These are phyloP conservation scores for Allantophomopsis lycopodina DNA, from an alignment of 2,329 filamentous ascomycete species.

Conservation along the genomic window DNA sequence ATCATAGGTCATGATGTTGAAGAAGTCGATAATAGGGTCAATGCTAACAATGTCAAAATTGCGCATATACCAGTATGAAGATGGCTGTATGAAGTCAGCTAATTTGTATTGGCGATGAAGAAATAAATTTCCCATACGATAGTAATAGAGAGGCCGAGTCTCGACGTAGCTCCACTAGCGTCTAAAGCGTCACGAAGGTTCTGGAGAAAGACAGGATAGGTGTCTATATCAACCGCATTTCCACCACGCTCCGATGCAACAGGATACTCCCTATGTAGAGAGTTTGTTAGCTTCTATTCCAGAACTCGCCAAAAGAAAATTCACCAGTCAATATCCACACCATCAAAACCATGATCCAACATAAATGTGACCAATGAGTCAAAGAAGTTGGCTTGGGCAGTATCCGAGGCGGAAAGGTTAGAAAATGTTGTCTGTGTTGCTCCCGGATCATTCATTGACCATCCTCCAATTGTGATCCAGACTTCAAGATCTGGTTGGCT, in stretches of 20 bases:
- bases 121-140: not conserved
- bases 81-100: not conserved
- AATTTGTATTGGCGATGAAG: no score
- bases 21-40: constrained; percentile 19
- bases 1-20: constrained; percentile 32
- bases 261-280: constrained; percentile 12
- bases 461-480: constrained; percentile 26
- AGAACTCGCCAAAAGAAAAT: not conserved
- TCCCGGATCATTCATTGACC: constrained; percentile 11
- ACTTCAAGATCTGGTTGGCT: constrained; percentile 14
- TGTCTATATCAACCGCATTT: constrained; percentile 17
- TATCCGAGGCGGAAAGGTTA: constrained; percentile 15
- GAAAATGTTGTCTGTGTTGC: constrained; percentile 14
- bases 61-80: constrained; percentile 3
- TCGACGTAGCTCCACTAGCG: not conserved
- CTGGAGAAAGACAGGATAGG: constrained; percentile 15
- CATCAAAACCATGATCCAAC: constrained; percentile 24
- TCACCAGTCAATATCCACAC: constrained; percentile 28
- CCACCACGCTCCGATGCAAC: constrained; percentile 23
- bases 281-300: no score
- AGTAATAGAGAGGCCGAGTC: constrained; percentile 1
- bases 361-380: constrained; percentile 23
- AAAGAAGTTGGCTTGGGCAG: constrained; percentile 21
- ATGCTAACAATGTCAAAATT: constrained; percentile 1
- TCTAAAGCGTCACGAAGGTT: constrained; percentile 1